phyloP scores from a whole-genome alignment of 345 rosid species.

The Odontarrhena argentea region DNA sequence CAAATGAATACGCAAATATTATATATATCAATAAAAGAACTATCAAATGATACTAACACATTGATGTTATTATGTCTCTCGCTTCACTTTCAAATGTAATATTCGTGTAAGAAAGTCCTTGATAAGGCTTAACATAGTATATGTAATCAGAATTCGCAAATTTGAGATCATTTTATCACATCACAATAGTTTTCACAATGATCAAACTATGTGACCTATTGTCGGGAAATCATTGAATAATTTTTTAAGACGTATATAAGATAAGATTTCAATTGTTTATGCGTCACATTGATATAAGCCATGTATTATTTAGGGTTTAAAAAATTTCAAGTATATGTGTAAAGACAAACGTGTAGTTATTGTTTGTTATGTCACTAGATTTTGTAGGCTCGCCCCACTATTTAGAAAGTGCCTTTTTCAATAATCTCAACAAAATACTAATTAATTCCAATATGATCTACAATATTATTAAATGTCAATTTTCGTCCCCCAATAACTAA shows the following conservation, averaged over 20 bases:
- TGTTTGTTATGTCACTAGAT: constrained; percentile 38
- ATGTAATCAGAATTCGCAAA: too few species aligned
- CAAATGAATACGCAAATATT: not conserved
- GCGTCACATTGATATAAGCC: constrained; percentile 22
- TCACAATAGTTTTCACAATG: not conserved
- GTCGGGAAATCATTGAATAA: constrained; percentile 1
- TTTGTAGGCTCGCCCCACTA: constrained; percentile 41
- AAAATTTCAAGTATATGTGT: constrained; percentile 26
- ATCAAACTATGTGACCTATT: not conserved
- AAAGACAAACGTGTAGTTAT: constrained; percentile 33
- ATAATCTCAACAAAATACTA: constrained; percentile 12
- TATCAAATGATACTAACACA: too few species aligned
- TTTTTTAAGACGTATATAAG: not conserved
- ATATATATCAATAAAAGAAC: too few species aligned
- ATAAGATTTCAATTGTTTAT: constrained; percentile 7
- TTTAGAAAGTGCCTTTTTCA: constrained; percentile 16
- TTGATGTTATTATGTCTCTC: too few species aligned
- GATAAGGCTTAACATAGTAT: too few species aligned
- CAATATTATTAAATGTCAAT: constrained; percentile 34
- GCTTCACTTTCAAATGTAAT: too few species aligned
- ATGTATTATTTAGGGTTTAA: constrained; percentile 14
- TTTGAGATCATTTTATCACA: too few species aligned
- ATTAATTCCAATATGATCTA: constrained; percentile 30
- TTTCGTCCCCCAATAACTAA: constrained; percentile 7
- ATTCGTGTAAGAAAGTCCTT: too few species aligned